These are phyloP conservation scores for Populus alba DNA, from an alignment of 345 rosid species.

Conservation along the genomic window DNA sequence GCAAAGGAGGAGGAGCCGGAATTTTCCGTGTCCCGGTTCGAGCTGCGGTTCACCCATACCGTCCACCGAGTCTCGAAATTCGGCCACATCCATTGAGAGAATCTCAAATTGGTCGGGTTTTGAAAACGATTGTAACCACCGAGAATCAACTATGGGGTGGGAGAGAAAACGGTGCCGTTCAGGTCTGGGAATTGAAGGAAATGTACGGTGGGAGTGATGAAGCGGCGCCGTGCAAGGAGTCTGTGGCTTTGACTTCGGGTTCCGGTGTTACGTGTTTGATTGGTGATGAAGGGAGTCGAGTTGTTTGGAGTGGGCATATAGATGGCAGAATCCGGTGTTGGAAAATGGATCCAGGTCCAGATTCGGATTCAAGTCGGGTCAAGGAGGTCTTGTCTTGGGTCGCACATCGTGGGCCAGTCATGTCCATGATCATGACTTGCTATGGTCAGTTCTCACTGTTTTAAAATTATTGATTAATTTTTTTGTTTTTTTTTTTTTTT, in stretches of 20 bases:
- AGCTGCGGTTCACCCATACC: conserved; percentile 22
- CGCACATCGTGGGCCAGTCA: conserved; percentile 29
- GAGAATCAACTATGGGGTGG: conserved; percentile 29
- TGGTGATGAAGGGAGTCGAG: conserved; percentile 24
- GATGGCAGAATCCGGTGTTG: conserved; percentile 31
- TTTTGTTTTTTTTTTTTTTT: background rate
- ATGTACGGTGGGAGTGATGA: conserved; percentile 19
- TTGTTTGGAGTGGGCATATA: conserved; percentile 34
- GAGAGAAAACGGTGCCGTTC: conserved; percentile 21
- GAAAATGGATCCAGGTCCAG: conserved; percentile 18
- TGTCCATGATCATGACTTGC: conserved; percentile 20
- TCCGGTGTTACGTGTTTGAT: conserved; percentile 19
- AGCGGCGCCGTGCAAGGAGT: conserved; percentile 22
- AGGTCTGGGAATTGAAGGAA: conserved; percentile 23
- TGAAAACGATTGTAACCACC: conserved; percentile 17
- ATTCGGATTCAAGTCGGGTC: conserved; percentile 2
- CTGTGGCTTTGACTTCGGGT: conserved; percentile 9
- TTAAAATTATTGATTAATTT: background rate
- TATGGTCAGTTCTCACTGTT: conserved; percentile 15
- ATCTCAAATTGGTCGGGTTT: conserved; percentile 21
- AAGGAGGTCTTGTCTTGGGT: conserved; percentile 29
- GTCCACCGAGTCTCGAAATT: conserved; percentile 28
- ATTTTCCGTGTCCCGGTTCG: conserved; percentile 21
- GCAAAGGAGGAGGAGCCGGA: conserved; percentile 28
- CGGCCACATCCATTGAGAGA: conserved; percentile 34